These are phyloP conservation scores for Salvia splendens DNA, from an alignment of 257 asterid genomes.

Conservation along the genomic window DNA sequence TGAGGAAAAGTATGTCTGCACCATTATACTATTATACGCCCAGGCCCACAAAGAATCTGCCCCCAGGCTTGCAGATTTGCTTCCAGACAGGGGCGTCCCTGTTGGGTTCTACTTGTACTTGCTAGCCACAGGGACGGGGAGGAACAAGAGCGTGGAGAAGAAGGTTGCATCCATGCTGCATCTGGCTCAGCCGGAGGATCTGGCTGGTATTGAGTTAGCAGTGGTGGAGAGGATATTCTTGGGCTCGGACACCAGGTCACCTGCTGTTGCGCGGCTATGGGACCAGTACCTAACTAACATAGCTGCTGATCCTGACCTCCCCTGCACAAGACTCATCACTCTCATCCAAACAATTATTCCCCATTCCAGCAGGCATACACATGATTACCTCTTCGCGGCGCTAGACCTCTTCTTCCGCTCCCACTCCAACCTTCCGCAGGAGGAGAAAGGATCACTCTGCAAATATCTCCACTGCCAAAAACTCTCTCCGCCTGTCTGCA, in stretches of 20 bases:
- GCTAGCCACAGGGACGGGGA: slow-evolving; percentile 46
- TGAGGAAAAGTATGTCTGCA: slow-evolving; percentile 72
- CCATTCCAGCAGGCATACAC: slow-evolving; percentile 52
- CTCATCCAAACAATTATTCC: slow-evolving; percentile 68
- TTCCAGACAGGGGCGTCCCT: slow-evolving; percentile 59
- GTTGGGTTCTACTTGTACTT: slow-evolving; percentile 64
- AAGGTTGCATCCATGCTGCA: slow-evolving; percentile 52
- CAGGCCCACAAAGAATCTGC: slow-evolving; percentile 27
- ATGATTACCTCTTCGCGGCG: slow-evolving; percentile 68
- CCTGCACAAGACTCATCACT: slow-evolving; percentile 43
- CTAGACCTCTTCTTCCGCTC: slow-evolving; percentile 55
- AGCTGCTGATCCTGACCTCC: slow-evolving; percentile 46
- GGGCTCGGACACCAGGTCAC: slow-evolving; percentile 36
- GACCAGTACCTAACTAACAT: slow-evolving; percentile 56
- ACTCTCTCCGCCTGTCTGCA: slow-evolving; percentile 62
- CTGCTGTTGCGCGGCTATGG: slow-evolving; percentile 59
- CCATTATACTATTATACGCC: slow-evolving; percentile 61
- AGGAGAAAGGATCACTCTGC: slow-evolving; percentile 62
- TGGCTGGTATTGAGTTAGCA: slow-evolving; percentile 38
- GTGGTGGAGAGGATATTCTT: slow-evolving; percentile 55
- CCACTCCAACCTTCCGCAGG: slow-evolving; percentile 57
- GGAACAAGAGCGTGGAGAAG: slow-evolving; percentile 49
- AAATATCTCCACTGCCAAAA: slow-evolving; percentile 69
- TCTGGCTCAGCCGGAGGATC: slow-evolving; percentile 55
- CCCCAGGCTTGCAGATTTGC: slow-evolving; percentile 56